Percentiles rank a stretch among this genome's conserved stretches.
phyloP scores from a whole-genome alignment of 2,329 filamentous ascomycete species.

The Penicillium hesseltinei region DNA sequence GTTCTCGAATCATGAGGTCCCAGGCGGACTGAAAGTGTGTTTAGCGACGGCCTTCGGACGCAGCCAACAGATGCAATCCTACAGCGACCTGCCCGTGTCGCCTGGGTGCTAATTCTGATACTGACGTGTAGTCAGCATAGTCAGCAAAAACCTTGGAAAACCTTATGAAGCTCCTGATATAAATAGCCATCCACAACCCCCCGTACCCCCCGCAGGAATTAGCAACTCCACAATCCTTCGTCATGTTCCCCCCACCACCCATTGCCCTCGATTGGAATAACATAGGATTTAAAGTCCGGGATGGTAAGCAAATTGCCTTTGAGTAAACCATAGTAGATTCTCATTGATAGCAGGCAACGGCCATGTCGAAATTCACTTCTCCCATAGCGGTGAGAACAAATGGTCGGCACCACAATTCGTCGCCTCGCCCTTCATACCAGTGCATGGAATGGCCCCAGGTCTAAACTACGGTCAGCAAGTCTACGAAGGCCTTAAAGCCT shows the following conservation, averaged over 20 bases:
- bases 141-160: not conserved
- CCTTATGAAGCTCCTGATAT: not conserved
- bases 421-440: constrained; percentile 75
- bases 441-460: constrained; percentile 92
- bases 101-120: not conserved
- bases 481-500: constrained; percentile 97
- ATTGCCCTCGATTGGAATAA: constrained; percentile 72
- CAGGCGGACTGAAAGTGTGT: constrained; percentile 32
- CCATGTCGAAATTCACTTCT: constrained; percentile 86
- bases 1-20: constrained; percentile 27
- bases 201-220: not conserved
- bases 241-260: constrained; percentile 35
- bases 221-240: not conserved
- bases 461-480: constrained; percentile 98
- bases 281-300: constrained; percentile 86
- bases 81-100: constrained; percentile 2
- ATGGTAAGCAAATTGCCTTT: constrained; percentile 59
- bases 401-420: constrained; percentile 81
- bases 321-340: not conserved
- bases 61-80: constrained; percentile 5
- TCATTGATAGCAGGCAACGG: constrained; percentile 66
- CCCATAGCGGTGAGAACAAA: constrained; percentile 63
- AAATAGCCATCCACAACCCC: not conserved
- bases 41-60: constrained; percentile 31
- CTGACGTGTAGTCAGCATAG: not conserved